These are phyloP conservation scores for Komagataella pastoris DNA, from an alignment of 805 yeast genomes.

Conservation along the genomic window DNA sequence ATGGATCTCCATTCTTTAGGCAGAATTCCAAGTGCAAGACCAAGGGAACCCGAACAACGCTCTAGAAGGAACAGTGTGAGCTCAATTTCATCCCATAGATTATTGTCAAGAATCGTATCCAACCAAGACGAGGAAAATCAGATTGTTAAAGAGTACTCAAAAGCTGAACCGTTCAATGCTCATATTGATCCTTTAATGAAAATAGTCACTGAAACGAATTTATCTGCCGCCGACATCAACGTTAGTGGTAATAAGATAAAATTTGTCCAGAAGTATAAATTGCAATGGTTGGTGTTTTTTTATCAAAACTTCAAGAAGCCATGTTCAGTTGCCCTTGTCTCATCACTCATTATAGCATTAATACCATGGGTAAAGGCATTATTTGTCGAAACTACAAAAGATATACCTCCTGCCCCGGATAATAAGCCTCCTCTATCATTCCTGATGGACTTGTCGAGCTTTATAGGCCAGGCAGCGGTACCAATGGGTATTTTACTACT, in stretches of 20 bases:
- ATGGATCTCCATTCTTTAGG: not conserved
- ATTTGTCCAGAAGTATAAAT: conserved; percentile 15
- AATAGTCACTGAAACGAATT: conserved; percentile 20
- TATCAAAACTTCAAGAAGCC: conserved; percentile 36
- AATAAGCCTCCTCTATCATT: conserved; percentile 40
- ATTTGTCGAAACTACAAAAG: conserved; percentile 20
- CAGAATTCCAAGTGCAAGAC: not conserved
- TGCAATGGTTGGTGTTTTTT: conserved; percentile 17
- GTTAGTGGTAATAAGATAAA: conserved; percentile 11
- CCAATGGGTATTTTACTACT: conserved; percentile 39
- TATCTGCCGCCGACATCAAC: conserved; percentile 12
- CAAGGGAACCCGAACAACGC: not conserved
- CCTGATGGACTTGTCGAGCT: conserved; percentile 31
- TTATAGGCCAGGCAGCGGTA: conserved; percentile 38
- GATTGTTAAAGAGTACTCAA: conserved; percentile 20
- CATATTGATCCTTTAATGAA: conserved; percentile 14
- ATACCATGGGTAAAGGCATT: conserved; percentile 40
- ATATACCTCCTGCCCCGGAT: conserved; percentile 30
- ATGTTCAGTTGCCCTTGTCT: conserved; percentile 29
- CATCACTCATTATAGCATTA: conserved; percentile 34
- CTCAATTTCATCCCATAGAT: not conserved
- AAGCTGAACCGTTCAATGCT: conserved; percentile 18
- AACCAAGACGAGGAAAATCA: conserved; percentile 8
- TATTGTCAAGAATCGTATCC: conserved; percentile 1
- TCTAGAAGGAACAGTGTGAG: not conserved